Conservation (phyloP, 2,329 filamentous ascomycete species). For the Talaromyces amestolkiae region DNA sequence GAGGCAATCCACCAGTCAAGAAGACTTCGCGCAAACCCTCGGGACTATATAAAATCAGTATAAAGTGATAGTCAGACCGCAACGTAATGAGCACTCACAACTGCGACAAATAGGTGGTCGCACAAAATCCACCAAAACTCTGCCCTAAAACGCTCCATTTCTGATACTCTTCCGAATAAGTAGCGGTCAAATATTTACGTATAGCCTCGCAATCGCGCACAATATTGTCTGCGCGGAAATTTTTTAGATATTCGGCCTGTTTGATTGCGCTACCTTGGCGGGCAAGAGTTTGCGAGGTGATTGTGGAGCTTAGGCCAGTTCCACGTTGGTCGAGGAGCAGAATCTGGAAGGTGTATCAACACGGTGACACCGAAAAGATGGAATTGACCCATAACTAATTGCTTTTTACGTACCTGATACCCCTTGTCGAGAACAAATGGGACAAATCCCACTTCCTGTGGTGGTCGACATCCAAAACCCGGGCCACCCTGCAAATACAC, state of each 20-base stretch:
- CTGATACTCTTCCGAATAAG: conserved; percentile 66
- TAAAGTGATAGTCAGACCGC: neutral
- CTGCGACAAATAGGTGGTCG: conserved; percentile 77
- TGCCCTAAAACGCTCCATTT: conserved; percentile 88
- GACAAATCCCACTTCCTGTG: conserved; percentile 72
- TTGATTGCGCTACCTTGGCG: conserved; percentile 61
- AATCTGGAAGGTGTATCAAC: conserved; percentile 35
- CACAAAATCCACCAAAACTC: conserved; percentile 87
- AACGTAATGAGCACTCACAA: conserved; percentile 43
- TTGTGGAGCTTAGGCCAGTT: conserved; percentile 77
- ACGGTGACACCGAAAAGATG: neutral
- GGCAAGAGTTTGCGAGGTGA: conserved; percentile 70
- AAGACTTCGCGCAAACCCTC: conserved; percentile 79
- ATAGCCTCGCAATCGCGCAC: conserved; percentile 88
- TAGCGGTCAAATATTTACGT: conserved; percentile 67
- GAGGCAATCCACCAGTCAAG: conserved; percentile 77
- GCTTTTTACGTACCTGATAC: conserved; percentile 61
- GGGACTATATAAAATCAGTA: conserved; percentile 47
- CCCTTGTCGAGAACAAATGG: conserved; percentile 70
- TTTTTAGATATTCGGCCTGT: conserved; percentile 77
- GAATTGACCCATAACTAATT: conserved; percentile 5
- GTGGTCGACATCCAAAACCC: conserved; percentile 71
- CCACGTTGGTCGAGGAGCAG: conserved; percentile 89
- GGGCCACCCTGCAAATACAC: conserved; percentile 85
- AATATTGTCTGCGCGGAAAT: conserved; percentile 86